Percentiles rank a stretch among this genome's conserved stretches.
These are phyloP conservation scores for Eragrostis curvula DNA, from an alignment of 176 grass and related monocot species.

Conservation along the genomic window DNA sequence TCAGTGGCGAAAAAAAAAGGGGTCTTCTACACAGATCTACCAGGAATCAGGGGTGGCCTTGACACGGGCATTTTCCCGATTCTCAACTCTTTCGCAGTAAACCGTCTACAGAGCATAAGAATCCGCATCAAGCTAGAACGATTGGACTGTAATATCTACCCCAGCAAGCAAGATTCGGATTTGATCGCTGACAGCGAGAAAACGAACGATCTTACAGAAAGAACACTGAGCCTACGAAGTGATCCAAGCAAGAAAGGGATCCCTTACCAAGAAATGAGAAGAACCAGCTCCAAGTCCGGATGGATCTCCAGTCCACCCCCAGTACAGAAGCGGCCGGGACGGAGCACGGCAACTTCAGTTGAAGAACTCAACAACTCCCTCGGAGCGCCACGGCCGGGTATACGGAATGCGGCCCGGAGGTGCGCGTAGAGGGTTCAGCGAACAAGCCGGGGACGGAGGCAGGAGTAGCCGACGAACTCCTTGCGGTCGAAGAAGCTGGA, in stretches of 20 bases:
- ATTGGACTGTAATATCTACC: background rate
- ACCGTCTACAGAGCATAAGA: background rate
- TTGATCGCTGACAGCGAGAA: background rate
- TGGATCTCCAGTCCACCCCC: background rate
- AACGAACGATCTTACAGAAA: background rate
- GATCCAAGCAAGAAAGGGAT: background rate
- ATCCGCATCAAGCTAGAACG: background rate
- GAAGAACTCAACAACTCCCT: background rate
- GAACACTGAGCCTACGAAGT: background rate
- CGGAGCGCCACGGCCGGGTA: background rate
- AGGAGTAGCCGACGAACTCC: background rate
- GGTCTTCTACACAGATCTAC: conserved; percentile 21
- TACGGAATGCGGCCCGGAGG: background rate
- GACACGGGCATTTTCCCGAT: background rate
- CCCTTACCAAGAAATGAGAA: background rate
- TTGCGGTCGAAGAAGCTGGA: background rate
- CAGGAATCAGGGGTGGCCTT: too few relatives aligned
- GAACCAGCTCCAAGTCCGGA: background rate
- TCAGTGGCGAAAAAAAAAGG: background rate
- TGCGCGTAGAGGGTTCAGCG: background rate
- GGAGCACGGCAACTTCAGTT: background rate
- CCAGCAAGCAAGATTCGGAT: background rate
- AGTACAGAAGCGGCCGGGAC: background rate
- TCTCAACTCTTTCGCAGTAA: background rate
- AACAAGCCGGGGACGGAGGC: background rate